Conservation (phyloP, 257 asterid species). For the Gardenia jasminoides region DNA sequence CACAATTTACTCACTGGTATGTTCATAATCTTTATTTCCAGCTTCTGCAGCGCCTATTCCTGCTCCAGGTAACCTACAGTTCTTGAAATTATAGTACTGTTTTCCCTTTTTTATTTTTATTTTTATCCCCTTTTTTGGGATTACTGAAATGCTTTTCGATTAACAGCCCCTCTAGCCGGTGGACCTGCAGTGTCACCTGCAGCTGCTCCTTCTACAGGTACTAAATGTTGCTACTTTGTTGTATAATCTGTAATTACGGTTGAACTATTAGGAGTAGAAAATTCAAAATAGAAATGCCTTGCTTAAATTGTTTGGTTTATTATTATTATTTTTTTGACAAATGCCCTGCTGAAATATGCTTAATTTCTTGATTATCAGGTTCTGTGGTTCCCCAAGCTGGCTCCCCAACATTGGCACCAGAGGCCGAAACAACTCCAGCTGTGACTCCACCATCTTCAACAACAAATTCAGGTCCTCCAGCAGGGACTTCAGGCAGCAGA, state of each 20-base stretch:
- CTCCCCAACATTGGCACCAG: constrained; percentile 37
- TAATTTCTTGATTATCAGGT: constrained; percentile 12
- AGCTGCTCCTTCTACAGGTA: constrained; percentile 38
- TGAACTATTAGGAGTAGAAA: neutral
- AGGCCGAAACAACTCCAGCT: constrained; percentile 16
- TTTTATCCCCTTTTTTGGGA: neutral
- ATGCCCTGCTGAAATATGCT: neutral
- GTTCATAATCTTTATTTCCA: constrained; percentile 7
- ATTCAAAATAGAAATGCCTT: neutral
- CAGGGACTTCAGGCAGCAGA: constrained; percentile 18
- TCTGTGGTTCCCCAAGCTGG: constrained; percentile 7
- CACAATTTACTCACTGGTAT: neutral
- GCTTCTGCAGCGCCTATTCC: constrained; percentile 31
- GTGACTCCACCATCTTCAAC: constrained; percentile 26
- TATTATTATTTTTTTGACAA: neutral
- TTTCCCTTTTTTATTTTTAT: neutral
- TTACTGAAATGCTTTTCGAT: neutral
- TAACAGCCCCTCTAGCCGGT: constrained; percentile 25
- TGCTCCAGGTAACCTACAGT: constrained; percentile 30
- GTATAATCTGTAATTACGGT: neutral
- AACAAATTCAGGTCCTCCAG: constrained; percentile 10
- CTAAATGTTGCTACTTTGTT: neutral
- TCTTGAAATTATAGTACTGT: neutral
- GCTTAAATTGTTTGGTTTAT: neutral
- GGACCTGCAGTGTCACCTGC: constrained; percentile 30